Conservation (phyloP, 1,284 basidiomycete genomes). For the Cronartium quercuum region DNA sequence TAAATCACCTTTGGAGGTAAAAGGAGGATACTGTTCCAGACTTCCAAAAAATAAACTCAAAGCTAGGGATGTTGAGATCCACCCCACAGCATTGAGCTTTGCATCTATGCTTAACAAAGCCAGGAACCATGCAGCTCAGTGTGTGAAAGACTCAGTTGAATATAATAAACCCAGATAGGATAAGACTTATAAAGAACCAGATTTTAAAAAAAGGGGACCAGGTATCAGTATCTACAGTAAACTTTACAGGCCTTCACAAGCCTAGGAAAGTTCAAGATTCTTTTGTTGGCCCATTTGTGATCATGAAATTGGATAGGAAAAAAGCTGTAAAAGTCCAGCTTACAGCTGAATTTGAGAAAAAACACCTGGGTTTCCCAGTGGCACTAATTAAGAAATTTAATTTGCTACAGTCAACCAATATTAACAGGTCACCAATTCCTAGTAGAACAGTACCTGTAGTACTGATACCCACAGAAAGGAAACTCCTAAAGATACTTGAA, state of each 20-base stretch:
- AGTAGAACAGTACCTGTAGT: background rate
- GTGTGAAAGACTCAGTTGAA: background rate
- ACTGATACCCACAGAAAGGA: background rate
- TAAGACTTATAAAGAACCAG: background rate
- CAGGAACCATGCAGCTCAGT: background rate
- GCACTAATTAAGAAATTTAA: background rate
- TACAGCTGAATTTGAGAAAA: background rate
- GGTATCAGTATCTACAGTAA: background rate
- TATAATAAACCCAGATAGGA: slow-evolving; percentile 15
- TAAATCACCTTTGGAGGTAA: background rate
- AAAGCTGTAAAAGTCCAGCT: slow-evolving; percentile 1
- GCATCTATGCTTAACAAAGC: slow-evolving; percentile 6
- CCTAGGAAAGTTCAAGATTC: background rate
- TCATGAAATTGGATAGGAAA: background rate
- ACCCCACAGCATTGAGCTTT: background rate
- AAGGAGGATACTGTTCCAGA: background rate
- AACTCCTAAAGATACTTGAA: background rate
- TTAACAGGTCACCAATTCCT: background rate
- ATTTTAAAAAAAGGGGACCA: background rate
- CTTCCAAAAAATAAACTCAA: too few relatives aligned
- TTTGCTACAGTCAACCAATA: background rate
- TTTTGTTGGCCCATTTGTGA: slow-evolving; percentile 4
- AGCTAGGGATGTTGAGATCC: slow-evolving; percentile 5
- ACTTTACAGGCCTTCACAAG: background rate
- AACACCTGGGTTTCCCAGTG: background rate